phyloP scores from a whole-genome alignment of 495 filamentous ascomycete species.

The Penicillium salamii region DNA sequence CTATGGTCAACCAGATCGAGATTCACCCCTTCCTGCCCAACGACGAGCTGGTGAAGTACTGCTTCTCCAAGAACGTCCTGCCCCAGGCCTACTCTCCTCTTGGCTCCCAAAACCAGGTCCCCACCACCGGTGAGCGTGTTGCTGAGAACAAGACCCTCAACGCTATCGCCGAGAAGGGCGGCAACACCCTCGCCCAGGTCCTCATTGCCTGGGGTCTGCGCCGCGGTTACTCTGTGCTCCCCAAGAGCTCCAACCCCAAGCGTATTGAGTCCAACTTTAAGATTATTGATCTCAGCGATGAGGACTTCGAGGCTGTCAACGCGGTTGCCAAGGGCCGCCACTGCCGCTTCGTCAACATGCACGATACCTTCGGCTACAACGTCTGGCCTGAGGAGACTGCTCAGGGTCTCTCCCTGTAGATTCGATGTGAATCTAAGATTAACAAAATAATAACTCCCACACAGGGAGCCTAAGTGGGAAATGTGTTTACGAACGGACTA shows the following conservation, averaged over 20 bases:
- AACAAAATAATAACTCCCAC: slow-evolving; percentile 15
- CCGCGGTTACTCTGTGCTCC: slow-evolving; percentile 68
- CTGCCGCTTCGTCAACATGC: slow-evolving; percentile 77
- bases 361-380: slow-evolving; percentile 62
- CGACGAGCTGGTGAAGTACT: slow-evolving; percentile 61
- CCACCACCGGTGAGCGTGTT: slow-evolving; percentile 63
- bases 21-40: slow-evolving; percentile 92
- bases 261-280: slow-evolving; percentile 68
- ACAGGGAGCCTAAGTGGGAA: slow-evolving; percentile 6
- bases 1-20: slow-evolving; percentile 87
- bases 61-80: slow-evolving; percentile 68
- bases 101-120: slow-evolving; percentile 59
- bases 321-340: slow-evolving; percentile 58
- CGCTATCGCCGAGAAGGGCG: slow-evolving; percentile 59
- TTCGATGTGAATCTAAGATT: slow-evolving; percentile 2
- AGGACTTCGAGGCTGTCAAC: slow-evolving; percentile 57
- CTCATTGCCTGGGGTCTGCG: slow-evolving; percentile 69
- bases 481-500: slow-evolving; percentile 18
- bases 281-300: slow-evolving; percentile 53
- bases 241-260: slow-evolving; percentile 63
- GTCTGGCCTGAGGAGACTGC: slow-evolving; percentile 49
- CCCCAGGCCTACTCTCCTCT: slow-evolving; percentile 75
- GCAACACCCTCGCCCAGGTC: slow-evolving; percentile 63
- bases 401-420: slow-evolving; percentile 36
- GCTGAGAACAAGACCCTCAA: slow-evolving; percentile 58